Conservation (phyloP, 306 rosid genomes). For the Carpinus fangiana region DNA sequence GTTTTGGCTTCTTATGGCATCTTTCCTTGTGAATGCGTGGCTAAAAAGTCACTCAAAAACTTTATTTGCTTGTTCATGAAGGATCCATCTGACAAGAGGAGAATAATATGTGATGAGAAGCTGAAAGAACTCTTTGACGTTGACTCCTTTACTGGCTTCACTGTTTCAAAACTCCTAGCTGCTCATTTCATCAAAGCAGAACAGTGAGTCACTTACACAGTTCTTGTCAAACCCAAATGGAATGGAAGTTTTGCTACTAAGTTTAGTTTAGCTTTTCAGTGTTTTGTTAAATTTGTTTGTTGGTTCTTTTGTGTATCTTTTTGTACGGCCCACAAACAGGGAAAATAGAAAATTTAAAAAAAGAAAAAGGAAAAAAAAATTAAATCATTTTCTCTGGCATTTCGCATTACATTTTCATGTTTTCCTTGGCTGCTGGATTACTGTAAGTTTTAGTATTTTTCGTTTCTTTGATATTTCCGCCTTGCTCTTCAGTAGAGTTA, state of each 20-base stretch:
- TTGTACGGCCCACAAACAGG: slow-evolving; percentile 25
- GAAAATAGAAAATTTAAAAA: slow-evolving; percentile 23
- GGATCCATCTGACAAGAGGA: slow-evolving; percentile 83
- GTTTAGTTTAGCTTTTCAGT: slow-evolving; percentile 27
- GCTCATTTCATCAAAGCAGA: slow-evolving; percentile 63
- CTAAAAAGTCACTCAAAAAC: neutral
- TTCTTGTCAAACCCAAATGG: slow-evolving; percentile 24
- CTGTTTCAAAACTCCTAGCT: slow-evolving; percentile 65
- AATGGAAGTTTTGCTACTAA: slow-evolving; percentile 36
- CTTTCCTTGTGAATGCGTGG: neutral
- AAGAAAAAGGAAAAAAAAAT: slow-evolving; percentile 26
- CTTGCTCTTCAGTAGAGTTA: too few species aligned
- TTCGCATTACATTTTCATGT: slow-evolving; percentile 4
- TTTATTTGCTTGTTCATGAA: slow-evolving; percentile 36
- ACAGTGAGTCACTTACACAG: slow-evolving; percentile 41
- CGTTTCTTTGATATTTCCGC: slow-evolving; percentile 10
- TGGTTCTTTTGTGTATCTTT: slow-evolving; percentile 24
- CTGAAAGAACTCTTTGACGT: slow-evolving; percentile 71
- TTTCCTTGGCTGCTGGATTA: slow-evolving; percentile 22
- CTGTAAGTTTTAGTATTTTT: slow-evolving; percentile 21
- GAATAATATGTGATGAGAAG: slow-evolving; percentile 66
- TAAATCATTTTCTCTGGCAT: slow-evolving; percentile 22
- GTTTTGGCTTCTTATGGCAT: neutral
- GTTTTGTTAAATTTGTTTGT: neutral
- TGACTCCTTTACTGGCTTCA: slow-evolving; percentile 63